These are phyloP conservation scores for Penicillium sp. DNA, from an alignment of 2,329 filamentous ascomycete genomes.

Conservation along the genomic window DNA sequence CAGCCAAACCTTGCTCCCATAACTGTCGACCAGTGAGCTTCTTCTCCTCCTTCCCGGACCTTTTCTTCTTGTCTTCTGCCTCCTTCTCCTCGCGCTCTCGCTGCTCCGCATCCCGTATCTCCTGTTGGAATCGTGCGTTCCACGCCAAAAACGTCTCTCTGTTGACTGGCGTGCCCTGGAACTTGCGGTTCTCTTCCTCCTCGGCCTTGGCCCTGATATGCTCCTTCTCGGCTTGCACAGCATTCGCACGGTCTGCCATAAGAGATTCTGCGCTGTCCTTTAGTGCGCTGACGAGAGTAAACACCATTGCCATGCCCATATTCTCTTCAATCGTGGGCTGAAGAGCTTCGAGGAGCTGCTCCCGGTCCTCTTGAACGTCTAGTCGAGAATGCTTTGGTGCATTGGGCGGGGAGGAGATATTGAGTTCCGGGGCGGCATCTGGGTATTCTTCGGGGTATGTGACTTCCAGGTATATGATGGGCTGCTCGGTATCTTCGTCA, in stretches of 20 bases:
- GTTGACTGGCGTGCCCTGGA: slow-evolving; percentile 87
- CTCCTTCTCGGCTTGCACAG: slow-evolving; percentile 52
- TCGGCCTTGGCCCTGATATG: slow-evolving; percentile 59
- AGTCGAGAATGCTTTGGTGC: slow-evolving; percentile 66
- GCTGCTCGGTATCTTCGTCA: slow-evolving; percentile 57
- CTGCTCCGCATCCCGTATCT: slow-evolving; percentile 70
- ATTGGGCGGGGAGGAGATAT: slow-evolving; percentile 70
- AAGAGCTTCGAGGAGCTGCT: slow-evolving; percentile 65
- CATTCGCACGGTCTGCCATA: slow-evolving; percentile 67
- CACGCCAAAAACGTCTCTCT: slow-evolving; percentile 78
- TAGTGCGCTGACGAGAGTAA: slow-evolving; percentile 78
- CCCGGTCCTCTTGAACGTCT: slow-evolving; percentile 74
- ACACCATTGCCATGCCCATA: slow-evolving; percentile 95
- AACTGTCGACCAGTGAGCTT: slow-evolving; percentile 69
- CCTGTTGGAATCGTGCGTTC: slow-evolving; percentile 70
- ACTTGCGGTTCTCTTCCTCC: slow-evolving; percentile 92
- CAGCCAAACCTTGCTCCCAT: slow-evolving; percentile 69
- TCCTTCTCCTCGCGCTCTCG: slow-evolving; percentile 67
- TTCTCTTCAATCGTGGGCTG: slow-evolving; percentile 80
- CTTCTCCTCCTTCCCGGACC: slow-evolving; percentile 58
- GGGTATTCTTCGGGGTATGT: slow-evolving; percentile 88
- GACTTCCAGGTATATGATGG: slow-evolving; percentile 75
- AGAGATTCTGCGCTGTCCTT: slow-evolving; percentile 90
- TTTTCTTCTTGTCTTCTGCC: slow-evolving; percentile 75
- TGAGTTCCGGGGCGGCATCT: slow-evolving; percentile 76